Percentiles rank a stretch among this genome's conserved stretches.
phyloP scores from a whole-genome alignment of 345 rosid species.

The Cochlearia excelsa region DNA sequence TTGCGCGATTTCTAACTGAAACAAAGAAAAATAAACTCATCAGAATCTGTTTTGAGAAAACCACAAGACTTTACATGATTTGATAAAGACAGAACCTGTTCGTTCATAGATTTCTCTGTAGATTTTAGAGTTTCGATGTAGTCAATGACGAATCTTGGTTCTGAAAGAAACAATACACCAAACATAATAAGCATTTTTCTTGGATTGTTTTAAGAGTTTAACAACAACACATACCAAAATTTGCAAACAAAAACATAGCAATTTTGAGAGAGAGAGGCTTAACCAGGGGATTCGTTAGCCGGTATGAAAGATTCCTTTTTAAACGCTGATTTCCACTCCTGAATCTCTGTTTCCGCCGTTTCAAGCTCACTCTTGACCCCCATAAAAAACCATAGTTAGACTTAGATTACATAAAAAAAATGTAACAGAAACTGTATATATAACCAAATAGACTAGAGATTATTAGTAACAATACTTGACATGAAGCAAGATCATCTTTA shows the following conservation, averaged over 20 bases:
- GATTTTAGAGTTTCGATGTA: conserved; percentile 76
- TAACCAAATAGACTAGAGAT: conserved; percentile 11
- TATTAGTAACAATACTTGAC: conserved; percentile 56
- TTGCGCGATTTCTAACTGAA: conserved; percentile 85
- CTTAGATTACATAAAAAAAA: neutral
- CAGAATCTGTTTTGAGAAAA: conserved; percentile 9
- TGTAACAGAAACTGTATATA: neutral
- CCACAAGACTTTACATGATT: conserved; percentile 2
- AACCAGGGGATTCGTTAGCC: conserved; percentile 70
- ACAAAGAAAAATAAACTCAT: conserved; percentile 19
- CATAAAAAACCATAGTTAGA: conserved; percentile 7
- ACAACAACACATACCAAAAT: conserved; percentile 15
- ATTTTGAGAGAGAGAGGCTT: conserved; percentile 30
- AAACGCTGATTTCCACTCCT: conserved; percentile 80
- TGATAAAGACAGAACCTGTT: conserved; percentile 52
- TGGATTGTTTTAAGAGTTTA: neutral
- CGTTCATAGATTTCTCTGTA: conserved; percentile 77
- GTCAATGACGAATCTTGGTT: conserved; percentile 63
- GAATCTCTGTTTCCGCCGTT: conserved; percentile 69
- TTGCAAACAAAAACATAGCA: neutral
- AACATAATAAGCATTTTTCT: conserved; percentile 2
- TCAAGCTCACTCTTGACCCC: conserved; percentile 62
- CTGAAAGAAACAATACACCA: conserved; percentile 43
- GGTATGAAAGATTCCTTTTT: conserved; percentile 65
- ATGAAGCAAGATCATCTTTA: conserved; percentile 61